A percentile compares a stretch with the other conserved stretches of the same genome.
Conservation (phyloP, 345 rosid genomes). For the Brassica nigra region DNA sequence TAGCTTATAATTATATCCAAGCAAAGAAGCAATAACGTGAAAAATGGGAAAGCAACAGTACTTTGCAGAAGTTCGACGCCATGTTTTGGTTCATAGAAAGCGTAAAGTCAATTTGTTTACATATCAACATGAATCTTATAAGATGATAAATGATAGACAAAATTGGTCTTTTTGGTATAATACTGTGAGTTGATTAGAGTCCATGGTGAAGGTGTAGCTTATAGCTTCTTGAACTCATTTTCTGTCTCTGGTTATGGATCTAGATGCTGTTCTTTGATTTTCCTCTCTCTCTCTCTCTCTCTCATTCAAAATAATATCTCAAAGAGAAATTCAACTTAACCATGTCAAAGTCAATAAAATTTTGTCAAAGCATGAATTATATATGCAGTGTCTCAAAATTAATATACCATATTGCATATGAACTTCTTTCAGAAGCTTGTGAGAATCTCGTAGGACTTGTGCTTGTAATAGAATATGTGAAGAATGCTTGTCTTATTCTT, state of each 20-base stretch:
- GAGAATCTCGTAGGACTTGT: not conserved
- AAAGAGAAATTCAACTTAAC: not conserved
- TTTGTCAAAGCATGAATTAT: not conserved
- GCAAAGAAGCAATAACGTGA: too few species aligned
- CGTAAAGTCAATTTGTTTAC: too few species aligned
- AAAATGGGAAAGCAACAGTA: too few species aligned
- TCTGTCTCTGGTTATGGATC: not conserved
- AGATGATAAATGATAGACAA: too few species aligned
- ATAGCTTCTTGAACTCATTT: not conserved
- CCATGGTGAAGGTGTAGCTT: not conserved
- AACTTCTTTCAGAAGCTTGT: not conserved
- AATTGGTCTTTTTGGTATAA: too few species aligned
- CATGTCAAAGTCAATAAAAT: not conserved
- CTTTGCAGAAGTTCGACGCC: too few species aligned
- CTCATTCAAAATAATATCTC: not conserved
- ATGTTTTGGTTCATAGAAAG: too few species aligned
- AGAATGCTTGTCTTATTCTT: not conserved
- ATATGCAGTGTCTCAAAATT: not conserved
- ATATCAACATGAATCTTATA: too few species aligned
- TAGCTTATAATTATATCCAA: not conserved
- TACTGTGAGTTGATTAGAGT: not conserved
- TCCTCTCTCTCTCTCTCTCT: not conserved
- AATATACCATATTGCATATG: not conserved
- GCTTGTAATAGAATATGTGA: not conserved
- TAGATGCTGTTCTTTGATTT: conserved; percentile 2